Percentiles rank a stretch among this genome's conserved stretches.
These are phyloP conservation scores for Mycosarcoma mackinlayi DNA, from an alignment of 1,284 basidiomycete species.

Conservation along the genomic window DNA sequence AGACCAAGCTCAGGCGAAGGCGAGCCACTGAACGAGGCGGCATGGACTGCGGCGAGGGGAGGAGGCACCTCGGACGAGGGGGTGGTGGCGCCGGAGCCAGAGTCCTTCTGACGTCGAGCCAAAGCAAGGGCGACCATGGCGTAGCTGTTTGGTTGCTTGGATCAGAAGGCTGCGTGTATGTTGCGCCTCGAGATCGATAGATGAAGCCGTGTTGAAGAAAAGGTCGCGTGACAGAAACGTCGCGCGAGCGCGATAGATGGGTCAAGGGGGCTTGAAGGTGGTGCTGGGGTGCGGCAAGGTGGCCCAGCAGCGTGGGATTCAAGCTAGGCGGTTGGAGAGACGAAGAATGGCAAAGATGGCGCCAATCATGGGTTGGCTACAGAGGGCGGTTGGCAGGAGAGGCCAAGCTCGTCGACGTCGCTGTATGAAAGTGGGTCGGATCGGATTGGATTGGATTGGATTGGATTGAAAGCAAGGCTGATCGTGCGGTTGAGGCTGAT, in stretches of 20 bases:
- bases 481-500: slow-evolving; percentile 1
- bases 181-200: slow-evolving; percentile 3
- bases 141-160: neutral
- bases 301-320: slow-evolving; percentile 47
- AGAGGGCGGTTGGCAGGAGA: slow-evolving; percentile 38
- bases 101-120: slow-evolving; percentile 39
- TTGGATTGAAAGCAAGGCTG: neutral
- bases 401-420: slow-evolving; percentile 41
- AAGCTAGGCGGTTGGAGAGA: slow-evolving; percentile 51
- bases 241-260: neutral
- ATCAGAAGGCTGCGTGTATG: slow-evolving; percentile 26
- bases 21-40: slow-evolving; percentile 15
- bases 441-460: slow-evolving; percentile 1
- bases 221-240: neutral
- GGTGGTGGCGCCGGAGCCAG: slow-evolving; percentile 11
- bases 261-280: slow-evolving; percentile 49
- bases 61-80: slow-evolving; percentile 37
- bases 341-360: slow-evolving; percentile 35
- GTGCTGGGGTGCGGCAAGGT: slow-evolving; percentile 37
- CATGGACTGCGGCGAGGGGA: slow-evolving; percentile 21
- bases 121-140: slow-evolving; percentile 47
- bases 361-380: slow-evolving; percentile 56
- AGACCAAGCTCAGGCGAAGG: slow-evolving; percentile 30
- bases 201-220: neutral
- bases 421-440: neutral